A percentile compares a stretch with the other conserved stretches of the same genome.
Conservation (phyloP, 2,329 filamentous ascomycete genomes). For the Penicillium hordei region DNA sequence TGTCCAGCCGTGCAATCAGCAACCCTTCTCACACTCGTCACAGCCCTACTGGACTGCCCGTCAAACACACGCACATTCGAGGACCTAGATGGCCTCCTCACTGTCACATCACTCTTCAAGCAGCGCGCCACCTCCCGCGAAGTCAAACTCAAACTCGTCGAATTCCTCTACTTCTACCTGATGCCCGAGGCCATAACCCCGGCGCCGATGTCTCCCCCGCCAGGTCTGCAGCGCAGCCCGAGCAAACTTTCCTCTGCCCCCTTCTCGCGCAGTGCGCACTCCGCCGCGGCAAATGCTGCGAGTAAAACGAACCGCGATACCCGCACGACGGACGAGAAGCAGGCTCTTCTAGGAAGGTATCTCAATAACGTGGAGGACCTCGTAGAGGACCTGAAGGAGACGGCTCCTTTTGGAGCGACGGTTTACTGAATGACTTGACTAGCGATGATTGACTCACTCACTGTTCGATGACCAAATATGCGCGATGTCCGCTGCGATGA, state of each 20-base stretch:
- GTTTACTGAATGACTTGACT: conserved; percentile 34
- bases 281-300: conserved; percentile 23
- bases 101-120: conserved; percentile 90
- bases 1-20: conserved; percentile 89
- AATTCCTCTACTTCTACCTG: conserved; percentile 97
- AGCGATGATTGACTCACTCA: conserved; percentile 12
- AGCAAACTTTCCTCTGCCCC: conserved; percentile 64
- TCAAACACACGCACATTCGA: conserved; percentile 91
- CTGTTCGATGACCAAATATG: conserved; percentile 16
- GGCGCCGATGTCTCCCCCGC: conserved; percentile 41
- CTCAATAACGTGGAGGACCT: conserved; percentile 81
- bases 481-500: conserved; percentile 25
- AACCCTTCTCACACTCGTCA: conserved; percentile 85
- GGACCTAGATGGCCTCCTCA: conserved; percentile 83
- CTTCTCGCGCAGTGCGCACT: conserved; percentile 48
- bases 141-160: conserved; percentile 93
- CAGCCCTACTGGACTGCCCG: conserved; percentile 80
- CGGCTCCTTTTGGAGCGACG: conserved; percentile 67
- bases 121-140: conserved; percentile 78
- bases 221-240: conserved; percentile 64
- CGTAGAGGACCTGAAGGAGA: conserved; percentile 78
- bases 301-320: conserved; percentile 44
- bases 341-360: conserved; percentile 72
- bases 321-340: conserved; percentile 78
- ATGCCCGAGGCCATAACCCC: conserved; percentile 75